Percentiles rank a stretch among this genome's conserved stretches.
phyloP scores from a whole-genome alignment of 73 alveolate species.

The Symbiodinium pilosum region DNA sequence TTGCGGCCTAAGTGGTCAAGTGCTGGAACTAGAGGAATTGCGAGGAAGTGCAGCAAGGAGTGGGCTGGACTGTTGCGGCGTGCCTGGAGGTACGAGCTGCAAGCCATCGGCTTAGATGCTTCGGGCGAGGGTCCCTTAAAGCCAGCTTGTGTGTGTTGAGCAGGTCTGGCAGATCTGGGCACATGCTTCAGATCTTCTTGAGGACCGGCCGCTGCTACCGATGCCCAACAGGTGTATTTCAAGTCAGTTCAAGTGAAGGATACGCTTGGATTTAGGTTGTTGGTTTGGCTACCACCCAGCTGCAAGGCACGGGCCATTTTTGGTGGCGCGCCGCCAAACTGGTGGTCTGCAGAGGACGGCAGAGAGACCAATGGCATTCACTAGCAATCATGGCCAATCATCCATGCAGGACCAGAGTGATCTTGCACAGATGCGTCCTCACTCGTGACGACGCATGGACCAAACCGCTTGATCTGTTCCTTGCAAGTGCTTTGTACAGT shows the following conservation, averaged over 20 bases:
- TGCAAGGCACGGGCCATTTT: slow-evolving; percentile 37
- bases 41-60: neutral
- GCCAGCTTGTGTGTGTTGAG: neutral
- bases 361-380: neutral
- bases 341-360: slow-evolving; percentile 73
- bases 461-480: no score
- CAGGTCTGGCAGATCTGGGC: slow-evolving; percentile 83
- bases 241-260: no score
- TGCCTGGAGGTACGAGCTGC: slow-evolving; percentile 86
- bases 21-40: no score
- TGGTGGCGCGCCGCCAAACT: slow-evolving; percentile 52
- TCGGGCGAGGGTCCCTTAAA: no score
- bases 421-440: slow-evolving; percentile 49
- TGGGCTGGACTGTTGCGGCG: slow-evolving; percentile 51
- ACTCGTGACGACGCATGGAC: neutral
- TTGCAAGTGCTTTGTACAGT: no score
- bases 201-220: neutral
- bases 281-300: no score
- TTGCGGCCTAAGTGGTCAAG: neutral
- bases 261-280: no score
- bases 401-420: slow-evolving; percentile 36
- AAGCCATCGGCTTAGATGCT: neutral
- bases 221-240: no score
- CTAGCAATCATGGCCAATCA: neutral
- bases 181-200: slow-evolving; percentile 88